These are phyloP conservation scores for Sphagnum magellanicum DNA, from an alignment of 228 moss, liverwort and hornwort species.

Conservation along the genomic window DNA sequence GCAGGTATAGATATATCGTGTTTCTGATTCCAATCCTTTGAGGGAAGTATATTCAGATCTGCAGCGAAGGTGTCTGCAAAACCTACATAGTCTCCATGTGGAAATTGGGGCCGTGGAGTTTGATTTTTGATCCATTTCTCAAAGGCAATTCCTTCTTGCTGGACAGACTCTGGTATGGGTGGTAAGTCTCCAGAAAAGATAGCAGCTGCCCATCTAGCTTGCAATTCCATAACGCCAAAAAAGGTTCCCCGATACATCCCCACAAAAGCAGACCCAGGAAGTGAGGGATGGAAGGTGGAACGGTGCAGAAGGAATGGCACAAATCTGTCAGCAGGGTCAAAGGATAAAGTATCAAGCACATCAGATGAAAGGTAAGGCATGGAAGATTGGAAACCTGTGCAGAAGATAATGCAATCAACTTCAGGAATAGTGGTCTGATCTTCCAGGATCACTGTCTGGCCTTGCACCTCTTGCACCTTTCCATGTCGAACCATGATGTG, in stretches of 20 bases:
- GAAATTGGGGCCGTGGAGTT: constrained; percentile 14
- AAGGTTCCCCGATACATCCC: constrained; percentile 5
- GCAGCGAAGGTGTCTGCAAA: constrained; percentile 6
- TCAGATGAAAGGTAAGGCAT: constrained; percentile 11
- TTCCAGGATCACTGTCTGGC: constrained; percentile 10
- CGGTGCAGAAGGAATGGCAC: constrained; percentile 11
- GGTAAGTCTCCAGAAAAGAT: constrained; percentile 13
- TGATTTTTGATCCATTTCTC: constrained; percentile 1
- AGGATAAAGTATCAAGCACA: constrained; percentile 6
- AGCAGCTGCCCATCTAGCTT: constrained; percentile 20
- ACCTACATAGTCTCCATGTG: constrained; percentile 8
- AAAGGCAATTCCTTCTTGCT: constrained; percentile 8
- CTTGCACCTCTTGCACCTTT: constrained; percentile 8
- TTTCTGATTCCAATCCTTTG: constrained; percentile 9
- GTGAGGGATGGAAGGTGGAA: constrained; percentile 18
- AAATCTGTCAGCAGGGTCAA: constrained; percentile 7
- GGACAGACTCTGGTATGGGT: constrained; percentile 14
- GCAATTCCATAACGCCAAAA: constrained; percentile 10
- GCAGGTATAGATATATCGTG: constrained; percentile 16
- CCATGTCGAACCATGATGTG: constrained; percentile 8
- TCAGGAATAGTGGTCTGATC: constrained; percentile 6
- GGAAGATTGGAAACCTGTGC: constrained; percentile 14
- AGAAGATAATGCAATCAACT: constrained; percentile 13
- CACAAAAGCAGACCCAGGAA: constrained; percentile 13
- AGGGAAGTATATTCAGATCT: constrained; percentile 11